Evolutionary conservation across 148 eudicot genomes (phyloP).

Genomic region (Heliamphora exappendiculata): DNA sequence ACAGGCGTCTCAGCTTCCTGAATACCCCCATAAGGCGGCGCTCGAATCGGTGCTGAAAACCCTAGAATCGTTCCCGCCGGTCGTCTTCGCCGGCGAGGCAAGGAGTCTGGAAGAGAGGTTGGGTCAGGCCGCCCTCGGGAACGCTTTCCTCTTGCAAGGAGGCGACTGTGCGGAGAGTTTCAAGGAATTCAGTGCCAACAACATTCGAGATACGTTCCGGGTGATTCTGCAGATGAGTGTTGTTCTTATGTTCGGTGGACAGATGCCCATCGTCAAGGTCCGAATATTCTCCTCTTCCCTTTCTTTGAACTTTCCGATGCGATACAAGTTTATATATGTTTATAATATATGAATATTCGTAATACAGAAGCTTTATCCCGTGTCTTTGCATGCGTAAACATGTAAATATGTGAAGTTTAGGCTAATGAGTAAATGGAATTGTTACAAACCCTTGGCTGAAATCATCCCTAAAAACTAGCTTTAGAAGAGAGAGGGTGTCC

Average conservation of each 20-base stretch:
- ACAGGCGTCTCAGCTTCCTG: slow-evolving; percentile 50
- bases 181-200: slow-evolving; percentile 63
- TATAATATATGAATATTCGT: background rate
- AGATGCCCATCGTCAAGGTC: slow-evolving; percentile 76
- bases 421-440: background rate
- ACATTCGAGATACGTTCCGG: slow-evolving; percentile 69
- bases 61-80: slow-evolving; percentile 54
- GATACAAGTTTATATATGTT: background rate
- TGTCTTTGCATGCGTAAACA: background rate
- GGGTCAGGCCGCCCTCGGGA: slow-evolving; percentile 61
- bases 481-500: too few relatives aligned
- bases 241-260: slow-evolving; percentile 77
- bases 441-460: too few relatives aligned
- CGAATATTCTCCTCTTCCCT: background rate
- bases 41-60: slow-evolving; percentile 45
- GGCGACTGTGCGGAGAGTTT: slow-evolving; percentile 87
- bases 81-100: slow-evolving; percentile 69
- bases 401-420: too few relatives aligned
- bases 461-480: too few relatives aligned
- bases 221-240: slow-evolving; percentile 68
- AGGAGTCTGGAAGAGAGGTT: slow-evolving; percentile 54
- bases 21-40: slow-evolving; percentile 39
- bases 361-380: background rate
- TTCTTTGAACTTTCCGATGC: background rate
- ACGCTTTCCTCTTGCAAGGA: slow-evolving; percentile 59